Evolutionary conservation across 371 early-diverging fungal genomes (phyloP).

Genomic region (Gilbertella persicaria): DNA sequence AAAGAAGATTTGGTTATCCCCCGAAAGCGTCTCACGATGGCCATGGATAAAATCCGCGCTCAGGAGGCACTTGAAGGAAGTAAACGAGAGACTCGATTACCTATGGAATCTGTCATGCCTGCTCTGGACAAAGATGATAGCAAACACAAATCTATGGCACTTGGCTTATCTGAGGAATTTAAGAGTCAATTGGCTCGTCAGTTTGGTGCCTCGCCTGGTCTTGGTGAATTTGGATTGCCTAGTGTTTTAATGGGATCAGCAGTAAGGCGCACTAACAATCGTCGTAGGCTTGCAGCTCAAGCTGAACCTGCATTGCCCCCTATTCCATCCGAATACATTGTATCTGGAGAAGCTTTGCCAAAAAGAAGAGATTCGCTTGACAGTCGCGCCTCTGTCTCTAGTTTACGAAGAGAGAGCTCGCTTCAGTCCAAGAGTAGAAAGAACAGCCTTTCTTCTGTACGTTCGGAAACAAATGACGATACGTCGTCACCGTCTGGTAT

Average conservation of each 20-base stretch:
- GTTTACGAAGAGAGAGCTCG: too few relatives aligned
- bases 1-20: slow-evolving; percentile 37
- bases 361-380: slow-evolving; percentile 10
- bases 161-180: slow-evolving; percentile 47
- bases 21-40: slow-evolving; percentile 34
- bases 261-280: slow-evolving; percentile 32
- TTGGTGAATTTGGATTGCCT: slow-evolving; percentile 45
- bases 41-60: slow-evolving; percentile 42
- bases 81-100: slow-evolving; percentile 3
- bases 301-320: slow-evolving; percentile 3
- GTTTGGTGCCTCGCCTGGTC: slow-evolving; percentile 41
- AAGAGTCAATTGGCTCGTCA: slow-evolving; percentile 48
- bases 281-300: slow-evolving; percentile 30
- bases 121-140: slow-evolving; percentile 23
- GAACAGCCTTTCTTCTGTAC: background rate
- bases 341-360: background rate
- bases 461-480: background rate
- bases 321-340: background rate
- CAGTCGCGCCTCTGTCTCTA: too few relatives aligned
- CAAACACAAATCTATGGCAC: slow-evolving; percentile 42
- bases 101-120: background rate
- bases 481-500: slow-evolving; percentile 6
- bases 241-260: slow-evolving; percentile 51
- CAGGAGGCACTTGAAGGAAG: slow-evolving; percentile 46
- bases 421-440: too few relatives aligned